A percentile compares a stretch with the other conserved stretches of the same genome.
Evolutionary conservation across 1,284 basidiomycete species (phyloP).

Genomic region (Rhodotorula sp.): DNA sequence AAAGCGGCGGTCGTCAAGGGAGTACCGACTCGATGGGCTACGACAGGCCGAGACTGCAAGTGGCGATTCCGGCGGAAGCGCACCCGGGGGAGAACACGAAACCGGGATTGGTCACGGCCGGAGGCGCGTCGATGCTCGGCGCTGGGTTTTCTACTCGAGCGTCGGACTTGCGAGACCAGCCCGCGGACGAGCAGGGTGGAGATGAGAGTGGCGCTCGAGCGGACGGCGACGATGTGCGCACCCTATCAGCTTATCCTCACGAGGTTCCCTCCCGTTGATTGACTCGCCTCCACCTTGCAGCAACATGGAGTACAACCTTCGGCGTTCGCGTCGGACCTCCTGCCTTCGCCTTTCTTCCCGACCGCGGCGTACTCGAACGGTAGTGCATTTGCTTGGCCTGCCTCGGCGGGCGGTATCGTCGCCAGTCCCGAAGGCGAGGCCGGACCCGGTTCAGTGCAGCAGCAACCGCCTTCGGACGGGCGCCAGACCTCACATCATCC

Average conservation of each 20-base stretch:
- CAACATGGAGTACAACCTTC: constrained; percentile 7
- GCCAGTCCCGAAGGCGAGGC: not conserved
- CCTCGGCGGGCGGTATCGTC: not conserved
- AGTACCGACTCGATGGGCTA: constrained; percentile 8
- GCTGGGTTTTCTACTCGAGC: constrained; percentile 3
- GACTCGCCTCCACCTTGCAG: constrained; percentile 4
- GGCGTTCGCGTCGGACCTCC: constrained; percentile 32
- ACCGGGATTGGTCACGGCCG: constrained; percentile 21
- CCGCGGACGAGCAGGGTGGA: not conserved
- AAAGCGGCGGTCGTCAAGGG: constrained; percentile 1
- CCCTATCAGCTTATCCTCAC: too few relatives aligned
- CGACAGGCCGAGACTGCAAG: constrained; percentile 32
- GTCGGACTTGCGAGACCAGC: not conserved
- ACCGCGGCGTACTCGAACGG: not conserved
- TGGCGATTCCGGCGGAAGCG: constrained; percentile 22
- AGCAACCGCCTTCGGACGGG: not conserved
- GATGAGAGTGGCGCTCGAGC: not conserved
- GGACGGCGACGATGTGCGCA: constrained; percentile 17
- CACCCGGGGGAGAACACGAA: constrained; percentile 3
- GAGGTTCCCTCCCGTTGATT: too few relatives aligned
- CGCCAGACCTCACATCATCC: too few relatives aligned
- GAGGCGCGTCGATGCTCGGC: constrained; percentile 19
- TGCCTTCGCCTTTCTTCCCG: constrained; percentile 36
- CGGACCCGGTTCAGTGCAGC: not conserved
- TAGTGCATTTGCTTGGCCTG: not conserved